Conservation (phyloP, 1,284 basidiomycete genomes). For the Trametes versicolor region DNA sequence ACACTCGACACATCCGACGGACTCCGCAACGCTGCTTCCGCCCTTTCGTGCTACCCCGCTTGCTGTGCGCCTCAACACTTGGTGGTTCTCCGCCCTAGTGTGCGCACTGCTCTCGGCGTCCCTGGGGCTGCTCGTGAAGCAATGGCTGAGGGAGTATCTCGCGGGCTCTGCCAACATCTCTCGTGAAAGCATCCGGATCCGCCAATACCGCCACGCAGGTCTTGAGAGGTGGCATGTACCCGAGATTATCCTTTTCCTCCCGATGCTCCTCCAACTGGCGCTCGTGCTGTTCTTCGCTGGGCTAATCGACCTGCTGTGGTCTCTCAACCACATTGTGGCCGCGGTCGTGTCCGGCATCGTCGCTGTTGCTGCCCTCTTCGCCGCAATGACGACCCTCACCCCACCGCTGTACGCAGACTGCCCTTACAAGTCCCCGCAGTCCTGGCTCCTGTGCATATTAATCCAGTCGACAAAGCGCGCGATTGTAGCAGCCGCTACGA, state of each 20-base stretch:
- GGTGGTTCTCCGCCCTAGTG: constrained; percentile 34
- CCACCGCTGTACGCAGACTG: constrained; percentile 26
- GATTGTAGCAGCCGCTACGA: constrained; percentile 16
- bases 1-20: constrained; percentile 20
- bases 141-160: constrained; percentile 34
- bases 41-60: constrained; percentile 21
- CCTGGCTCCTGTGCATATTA: constrained; percentile 26
- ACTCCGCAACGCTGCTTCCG: background rate
- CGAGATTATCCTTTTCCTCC: constrained; percentile 30
- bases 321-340: constrained; percentile 27
- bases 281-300: constrained; percentile 33
- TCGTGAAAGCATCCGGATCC: constrained; percentile 31
- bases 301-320: constrained; percentile 31
- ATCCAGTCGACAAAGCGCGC: constrained; percentile 23
- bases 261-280: constrained; percentile 31
- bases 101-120: constrained; percentile 28
- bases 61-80: constrained; percentile 26
- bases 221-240: constrained; percentile 29
- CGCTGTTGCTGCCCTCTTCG: constrained; percentile 17
- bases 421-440: constrained; percentile 33
- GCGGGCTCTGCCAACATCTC: constrained; percentile 29
- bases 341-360: constrained; percentile 24
- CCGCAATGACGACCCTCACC: constrained; percentile 18
- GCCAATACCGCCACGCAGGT: constrained; percentile 31
- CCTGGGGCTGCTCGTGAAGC: constrained; percentile 33